phyloP scores from a whole-genome alignment of 768 basidiomycete species.

The Leccinum sublutescens region DNA sequence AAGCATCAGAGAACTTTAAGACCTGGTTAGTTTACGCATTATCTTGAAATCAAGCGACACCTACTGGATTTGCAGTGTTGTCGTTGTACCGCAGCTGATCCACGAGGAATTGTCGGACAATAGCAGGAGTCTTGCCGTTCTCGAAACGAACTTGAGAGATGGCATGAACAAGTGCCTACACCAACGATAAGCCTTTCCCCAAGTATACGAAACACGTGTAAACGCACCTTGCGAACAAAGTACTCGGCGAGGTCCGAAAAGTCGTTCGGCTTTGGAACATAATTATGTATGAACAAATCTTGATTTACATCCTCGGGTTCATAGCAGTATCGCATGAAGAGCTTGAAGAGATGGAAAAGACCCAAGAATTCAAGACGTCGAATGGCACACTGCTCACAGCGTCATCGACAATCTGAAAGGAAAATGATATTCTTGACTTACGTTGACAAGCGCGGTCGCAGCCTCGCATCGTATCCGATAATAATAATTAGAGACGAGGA shows the following conservation, averaged over 20 bases:
- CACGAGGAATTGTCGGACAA: constrained; percentile 84
- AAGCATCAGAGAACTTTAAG: constrained; percentile 81
- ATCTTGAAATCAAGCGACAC: constrained; percentile 28
- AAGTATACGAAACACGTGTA: neutral
- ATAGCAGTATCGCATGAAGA: constrained; percentile 89
- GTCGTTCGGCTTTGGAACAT: constrained; percentile 94
- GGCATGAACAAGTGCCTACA: constrained; percentile 73
- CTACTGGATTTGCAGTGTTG: constrained; percentile 84
- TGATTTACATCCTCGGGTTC: constrained; percentile 80
- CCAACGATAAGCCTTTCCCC: constrained; percentile 6
- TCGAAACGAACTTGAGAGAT: constrained; percentile 86
- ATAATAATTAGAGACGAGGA: constrained; percentile 93
- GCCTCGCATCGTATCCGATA: constrained; percentile 96
- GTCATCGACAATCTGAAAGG: constrained; percentile 13
- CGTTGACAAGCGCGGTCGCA: constrained; percentile 76
- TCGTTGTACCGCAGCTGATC: constrained; percentile 95
- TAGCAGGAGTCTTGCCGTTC: constrained; percentile 80
- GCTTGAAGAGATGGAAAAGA: constrained; percentile 92
- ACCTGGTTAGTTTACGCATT: constrained; percentile 2
- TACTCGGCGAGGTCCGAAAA: constrained; percentile 91
- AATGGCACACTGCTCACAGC: constrained; percentile 67
- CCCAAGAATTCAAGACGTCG: constrained; percentile 83
- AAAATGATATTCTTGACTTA: constrained; percentile 38
- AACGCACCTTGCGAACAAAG: constrained; percentile 84
- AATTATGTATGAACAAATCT: constrained; percentile 82